Percentiles rank a stretch among this genome's conserved stretches.
Evolutionary conservation across 805 yeast species (phyloP).

Genomic region (Wickerhamomyces chaumierensis): DNA sequence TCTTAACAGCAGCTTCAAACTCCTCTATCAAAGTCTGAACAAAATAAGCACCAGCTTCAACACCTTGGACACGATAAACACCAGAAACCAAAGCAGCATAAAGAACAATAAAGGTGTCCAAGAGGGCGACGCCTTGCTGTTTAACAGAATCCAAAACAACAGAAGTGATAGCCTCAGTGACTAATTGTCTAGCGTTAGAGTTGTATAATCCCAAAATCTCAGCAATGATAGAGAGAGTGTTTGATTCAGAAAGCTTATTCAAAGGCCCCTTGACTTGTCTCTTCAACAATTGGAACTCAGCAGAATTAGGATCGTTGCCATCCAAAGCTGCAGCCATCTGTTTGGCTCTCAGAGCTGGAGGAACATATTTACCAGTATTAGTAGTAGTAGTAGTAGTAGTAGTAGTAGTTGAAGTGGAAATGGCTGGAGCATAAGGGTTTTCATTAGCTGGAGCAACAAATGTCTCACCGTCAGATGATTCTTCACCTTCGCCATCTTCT

Average conservation of each 20-base stretch:
- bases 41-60: conserved; percentile 81
- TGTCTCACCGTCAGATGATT: conserved; percentile 13
- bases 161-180: conserved; percentile 56
- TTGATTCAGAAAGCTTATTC: conserved; percentile 84
- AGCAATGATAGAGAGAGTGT: conserved; percentile 55
- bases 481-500: conserved; percentile 20
- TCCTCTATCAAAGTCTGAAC: conserved; percentile 71
- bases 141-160: conserved; percentile 55
- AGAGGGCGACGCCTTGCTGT: conserved; percentile 45
- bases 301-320: conserved; percentile 25
- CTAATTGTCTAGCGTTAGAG: conserved; percentile 67
- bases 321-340: conserved; percentile 10
- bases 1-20: conserved; percentile 31
- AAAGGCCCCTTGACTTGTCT: conserved; percentile 71
- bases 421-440: conserved; percentile 68
- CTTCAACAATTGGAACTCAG: conserved; percentile 37
- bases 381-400: conserved; percentile 5
- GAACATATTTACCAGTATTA: conserved; percentile 46
- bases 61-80: conserved; percentile 68
- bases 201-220: conserved; percentile 56
- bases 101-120: conserved; percentile 69
- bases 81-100: conserved; percentile 74
- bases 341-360: conserved; percentile 72
- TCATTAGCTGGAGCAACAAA: conserved; percentile 32
- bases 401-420: not conserved